phyloP scores from a whole-genome alignment of 2,329 filamentous ascomycete species.

The Penicillium rolfsii region DNA sequence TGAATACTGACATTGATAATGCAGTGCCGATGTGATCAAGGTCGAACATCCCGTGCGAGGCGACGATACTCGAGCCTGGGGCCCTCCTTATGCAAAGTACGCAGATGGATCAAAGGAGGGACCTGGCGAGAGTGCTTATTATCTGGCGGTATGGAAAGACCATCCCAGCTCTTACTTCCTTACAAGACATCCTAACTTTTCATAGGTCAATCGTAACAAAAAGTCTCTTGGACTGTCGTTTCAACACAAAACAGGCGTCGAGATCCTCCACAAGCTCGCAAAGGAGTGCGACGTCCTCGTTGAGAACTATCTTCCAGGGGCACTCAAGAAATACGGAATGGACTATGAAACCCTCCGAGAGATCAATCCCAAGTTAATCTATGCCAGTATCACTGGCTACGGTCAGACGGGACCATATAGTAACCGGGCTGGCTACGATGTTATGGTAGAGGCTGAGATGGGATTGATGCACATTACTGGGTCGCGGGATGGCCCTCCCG shows the following conservation, averaged over 20 bases:
- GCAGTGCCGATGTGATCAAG: conserved; percentile 93
- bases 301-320: conserved; percentile 93
- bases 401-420: conserved; percentile 93
- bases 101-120: conserved; percentile 60
- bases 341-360: conserved; percentile 80
- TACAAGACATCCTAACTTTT: background rate
- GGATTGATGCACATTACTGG: conserved; percentile 99
- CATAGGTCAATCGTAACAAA: conserved; percentile 92
- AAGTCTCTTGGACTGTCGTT: conserved; percentile 93
- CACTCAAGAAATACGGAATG: conserved; percentile 85
- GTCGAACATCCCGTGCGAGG: conserved; percentile 89
- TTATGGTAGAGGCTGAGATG: conserved; percentile 99
- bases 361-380: conserved; percentile 86
- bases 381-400: conserved; percentile 95
- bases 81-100: conserved; percentile 88
- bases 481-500: conserved; percentile 80
- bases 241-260: conserved; percentile 78
- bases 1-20: conserved; percentile 10
- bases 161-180: conserved; percentile 9
- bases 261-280: conserved; percentile 82
- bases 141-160: conserved; percentile 70
- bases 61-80: conserved; percentile 96
- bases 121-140: conserved; percentile 93
- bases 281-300: conserved; percentile 89
- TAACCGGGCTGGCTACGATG: conserved; percentile 89